Evolutionary conservation across 371 early-diverging fungal genomes (phyloP).

Genomic region (Mucor circinelloides): DNA sequence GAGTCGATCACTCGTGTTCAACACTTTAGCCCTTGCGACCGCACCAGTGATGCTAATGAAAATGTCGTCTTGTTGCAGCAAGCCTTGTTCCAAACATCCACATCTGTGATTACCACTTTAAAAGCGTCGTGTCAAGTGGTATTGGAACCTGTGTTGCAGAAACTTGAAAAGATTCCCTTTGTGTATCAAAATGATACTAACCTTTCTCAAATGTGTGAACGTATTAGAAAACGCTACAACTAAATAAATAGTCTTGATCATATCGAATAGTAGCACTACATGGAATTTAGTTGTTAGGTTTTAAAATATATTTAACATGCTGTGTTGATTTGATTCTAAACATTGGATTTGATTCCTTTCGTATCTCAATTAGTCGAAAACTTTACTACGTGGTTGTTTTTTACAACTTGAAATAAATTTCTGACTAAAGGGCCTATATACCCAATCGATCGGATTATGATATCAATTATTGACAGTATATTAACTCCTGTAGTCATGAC

Average conservation of each 20-base stretch:
- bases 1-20: constrained; percentile 10
- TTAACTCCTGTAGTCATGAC: too few relatives aligned
- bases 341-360: too few relatives aligned
- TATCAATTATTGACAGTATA: too few relatives aligned
- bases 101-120: constrained; percentile 14
- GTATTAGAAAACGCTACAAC: neutral
- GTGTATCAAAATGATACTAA: neutral
- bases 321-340: too few relatives aligned
- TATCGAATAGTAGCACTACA: neutral
- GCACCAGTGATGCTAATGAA: constrained; percentile 11
- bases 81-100: constrained; percentile 33
- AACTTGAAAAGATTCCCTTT: constrained; percentile 6
- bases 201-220: neutral
- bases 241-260: neutral
- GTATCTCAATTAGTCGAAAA: too few relatives aligned
- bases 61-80: constrained; percentile 23
- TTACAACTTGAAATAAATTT: too few relatives aligned
- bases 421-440: too few relatives aligned
- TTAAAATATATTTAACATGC: too few relatives aligned
- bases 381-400: too few relatives aligned
- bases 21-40: constrained; percentile 27
- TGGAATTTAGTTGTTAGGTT: too few relatives aligned
- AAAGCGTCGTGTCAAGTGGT: constrained; percentile 14
- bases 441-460: too few relatives aligned
- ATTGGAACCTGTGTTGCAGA: constrained; percentile 28